Conservation (phyloP, 345 rosid genomes). For the Lepidium didymum region DNA sequence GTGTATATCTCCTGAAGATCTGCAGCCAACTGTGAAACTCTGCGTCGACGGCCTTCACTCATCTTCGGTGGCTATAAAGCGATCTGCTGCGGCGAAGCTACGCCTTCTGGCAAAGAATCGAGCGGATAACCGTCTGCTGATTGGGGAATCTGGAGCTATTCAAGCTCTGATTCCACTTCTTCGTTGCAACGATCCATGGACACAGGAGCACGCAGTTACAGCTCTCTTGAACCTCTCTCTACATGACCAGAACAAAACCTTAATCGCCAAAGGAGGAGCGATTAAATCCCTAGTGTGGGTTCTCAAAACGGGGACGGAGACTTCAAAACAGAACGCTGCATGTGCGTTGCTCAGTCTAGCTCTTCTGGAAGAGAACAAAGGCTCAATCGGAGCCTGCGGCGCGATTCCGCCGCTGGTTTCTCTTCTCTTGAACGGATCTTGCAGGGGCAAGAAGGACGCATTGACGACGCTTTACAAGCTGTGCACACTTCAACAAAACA, state of each 20-base stretch:
- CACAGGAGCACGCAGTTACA: slow-evolving; percentile 93
- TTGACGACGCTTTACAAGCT: slow-evolving; percentile 90
- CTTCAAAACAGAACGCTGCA: slow-evolving; percentile 95
- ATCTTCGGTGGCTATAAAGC: slow-evolving; percentile 57
- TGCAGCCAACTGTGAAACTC: slow-evolving; percentile 87
- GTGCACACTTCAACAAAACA: slow-evolving; percentile 67
- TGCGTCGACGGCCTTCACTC: slow-evolving; percentile 80
- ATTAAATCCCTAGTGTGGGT: slow-evolving; percentile 82
- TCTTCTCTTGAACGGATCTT: slow-evolving; percentile 67
- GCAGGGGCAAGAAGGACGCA: slow-evolving; percentile 83
- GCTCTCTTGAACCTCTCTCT: slow-evolving; percentile 82
- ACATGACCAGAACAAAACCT: slow-evolving; percentile 55
- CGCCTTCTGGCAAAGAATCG: slow-evolving; percentile 85
- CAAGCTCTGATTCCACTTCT: slow-evolving; percentile 80
- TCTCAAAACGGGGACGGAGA: slow-evolving; percentile 84
- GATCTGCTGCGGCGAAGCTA: slow-evolving; percentile 93
- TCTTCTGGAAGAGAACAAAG: slow-evolving; percentile 75
- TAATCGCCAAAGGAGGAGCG: slow-evolving; percentile 64
- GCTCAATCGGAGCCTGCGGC: slow-evolving; percentile 79
- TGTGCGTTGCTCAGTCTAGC: slow-evolving; percentile 85
- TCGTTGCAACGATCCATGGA: slow-evolving; percentile 77
- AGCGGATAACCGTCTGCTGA: slow-evolving; percentile 68
- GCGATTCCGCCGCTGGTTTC: slow-evolving; percentile 94
- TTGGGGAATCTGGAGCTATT: slow-evolving; percentile 93
- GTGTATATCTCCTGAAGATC: slow-evolving; percentile 94